Conservation (phyloP, 2,329 filamentous ascomycete species). For the Catunica adiposa region DNA sequence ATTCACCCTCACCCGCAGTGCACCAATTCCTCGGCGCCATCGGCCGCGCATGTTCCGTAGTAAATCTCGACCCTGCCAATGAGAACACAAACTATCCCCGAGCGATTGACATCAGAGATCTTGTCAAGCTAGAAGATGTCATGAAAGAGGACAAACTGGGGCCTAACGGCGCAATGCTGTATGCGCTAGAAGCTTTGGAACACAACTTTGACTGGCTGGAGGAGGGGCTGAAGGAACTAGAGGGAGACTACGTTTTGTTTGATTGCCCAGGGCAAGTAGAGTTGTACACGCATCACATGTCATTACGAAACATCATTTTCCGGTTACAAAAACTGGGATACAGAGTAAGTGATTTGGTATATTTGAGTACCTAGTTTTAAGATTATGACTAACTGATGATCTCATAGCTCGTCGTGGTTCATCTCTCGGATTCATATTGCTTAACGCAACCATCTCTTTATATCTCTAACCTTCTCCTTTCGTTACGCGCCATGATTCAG, state of each 20-base stretch:
- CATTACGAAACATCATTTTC: constrained; percentile 81
- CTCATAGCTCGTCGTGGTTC: constrained; percentile 69
- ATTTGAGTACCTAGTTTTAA: background rate
- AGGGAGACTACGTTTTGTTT: constrained; percentile 84
- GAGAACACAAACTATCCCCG: constrained; percentile 78
- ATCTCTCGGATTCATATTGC: constrained; percentile 87
- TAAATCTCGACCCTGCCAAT: constrained; percentile 95
- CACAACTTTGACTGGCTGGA: constrained; percentile 88
- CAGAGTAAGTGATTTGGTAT: constrained; percentile 44
- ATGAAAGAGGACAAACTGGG: constrained; percentile 85
- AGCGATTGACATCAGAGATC: constrained; percentile 74
- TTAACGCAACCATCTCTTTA: constrained; percentile 87
- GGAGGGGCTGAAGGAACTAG: constrained; percentile 59
- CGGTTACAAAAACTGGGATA: constrained; percentile 81
- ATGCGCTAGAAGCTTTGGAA: constrained; percentile 88
- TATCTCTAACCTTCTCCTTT: constrained; percentile 82
- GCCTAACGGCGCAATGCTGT: constrained; percentile 82
- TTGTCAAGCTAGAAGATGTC: constrained; percentile 83
- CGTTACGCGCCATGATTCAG: constrained; percentile 90
- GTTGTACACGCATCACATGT: constrained; percentile 88
- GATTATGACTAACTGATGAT: constrained; percentile 19
- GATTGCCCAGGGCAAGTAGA: constrained; percentile 97
- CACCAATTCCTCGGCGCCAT: constrained; percentile 96
- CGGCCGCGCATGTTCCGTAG: constrained; percentile 81
- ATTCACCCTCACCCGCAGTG: constrained; percentile 34